Percentiles rank a stretch among this genome's conserved stretches.
phyloP scores from a whole-genome alignment of 176 grass and related monocot species.

The Phragmites australis region DNA sequence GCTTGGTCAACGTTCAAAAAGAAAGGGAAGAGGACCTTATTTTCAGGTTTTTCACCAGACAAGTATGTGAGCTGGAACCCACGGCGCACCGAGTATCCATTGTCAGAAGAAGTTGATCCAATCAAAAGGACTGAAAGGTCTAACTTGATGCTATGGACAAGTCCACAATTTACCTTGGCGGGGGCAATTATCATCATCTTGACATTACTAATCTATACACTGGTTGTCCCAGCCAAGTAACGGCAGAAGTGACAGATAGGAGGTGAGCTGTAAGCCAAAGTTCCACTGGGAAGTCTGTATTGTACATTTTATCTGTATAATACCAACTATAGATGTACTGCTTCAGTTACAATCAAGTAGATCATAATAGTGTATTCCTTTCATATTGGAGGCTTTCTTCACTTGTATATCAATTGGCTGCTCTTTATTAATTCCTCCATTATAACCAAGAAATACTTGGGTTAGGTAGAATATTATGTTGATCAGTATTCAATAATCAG shows the following conservation, averaged over 20 bases:
- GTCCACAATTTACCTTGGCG: slow-evolving; percentile 83
- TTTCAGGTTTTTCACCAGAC: slow-evolving; percentile 71
- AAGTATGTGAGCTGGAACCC: slow-evolving; percentile 98
- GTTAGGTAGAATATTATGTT: slow-evolving; percentile 11
- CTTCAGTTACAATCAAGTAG: slow-evolving; percentile 20
- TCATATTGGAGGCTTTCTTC: neutral
- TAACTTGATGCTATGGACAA: slow-evolving; percentile 88
- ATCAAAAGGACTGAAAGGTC: slow-evolving; percentile 90
- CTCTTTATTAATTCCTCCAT: neutral
- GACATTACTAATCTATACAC: slow-evolving; percentile 75
- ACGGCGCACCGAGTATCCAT: slow-evolving; percentile 59
- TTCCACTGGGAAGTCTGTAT: slow-evolving; percentile 25
- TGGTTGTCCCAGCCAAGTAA: slow-evolving; percentile 74
- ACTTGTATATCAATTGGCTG: neutral
- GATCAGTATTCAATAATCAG: slow-evolving; percentile 1
- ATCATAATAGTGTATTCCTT: slow-evolving; percentile 4
- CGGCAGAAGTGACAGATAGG: slow-evolving; percentile 27
- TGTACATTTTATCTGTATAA: slow-evolving; percentile 45
- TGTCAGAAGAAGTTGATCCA: slow-evolving; percentile 90
- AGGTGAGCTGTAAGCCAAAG: slow-evolving; percentile 24
- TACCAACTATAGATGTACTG: slow-evolving; percentile 35
- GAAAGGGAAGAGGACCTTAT: slow-evolving; percentile 72
- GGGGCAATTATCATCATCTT: slow-evolving; percentile 73
- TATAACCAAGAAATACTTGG: slow-evolving; percentile 9
- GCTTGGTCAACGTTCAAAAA: slow-evolving; percentile 81